phyloP scores from a whole-genome alignment of 768 basidiomycete genomes.

The Rhodocollybia butyracea region DNA sequence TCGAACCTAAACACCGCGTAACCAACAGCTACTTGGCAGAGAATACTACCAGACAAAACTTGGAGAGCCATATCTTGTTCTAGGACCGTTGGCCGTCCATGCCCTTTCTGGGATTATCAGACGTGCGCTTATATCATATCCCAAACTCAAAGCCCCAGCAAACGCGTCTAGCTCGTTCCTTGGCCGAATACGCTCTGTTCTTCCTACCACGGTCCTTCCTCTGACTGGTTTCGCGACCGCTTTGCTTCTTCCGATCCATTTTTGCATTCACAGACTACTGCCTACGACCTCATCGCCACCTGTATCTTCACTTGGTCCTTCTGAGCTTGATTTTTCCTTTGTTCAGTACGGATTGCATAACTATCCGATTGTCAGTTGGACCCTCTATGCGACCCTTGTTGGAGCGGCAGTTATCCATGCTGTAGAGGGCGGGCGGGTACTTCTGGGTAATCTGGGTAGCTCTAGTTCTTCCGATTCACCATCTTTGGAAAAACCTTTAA shows the following conservation, averaged over 20 bases:
- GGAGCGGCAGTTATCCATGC: conserved; percentile 55
- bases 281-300: conserved; percentile 46
- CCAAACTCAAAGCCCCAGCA: conserved; percentile 23
- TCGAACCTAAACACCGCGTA: neutral
- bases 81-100: conserved; percentile 67
- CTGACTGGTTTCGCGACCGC: conserved; percentile 62
- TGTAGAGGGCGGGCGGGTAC: conserved; percentile 49
- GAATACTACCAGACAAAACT: conserved; percentile 81
- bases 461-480: conserved; percentile 20
- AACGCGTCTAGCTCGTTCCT: conserved; percentile 22
- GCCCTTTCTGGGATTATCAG: conserved; percentile 54
- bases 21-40: conserved; percentile 67
- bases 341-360: conserved; percentile 66
- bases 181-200: neutral
- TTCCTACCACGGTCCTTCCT: conserved; percentile 36
- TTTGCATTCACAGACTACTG: conserved; percentile 59
- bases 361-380: conserved; percentile 62
- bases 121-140: conserved; percentile 45
- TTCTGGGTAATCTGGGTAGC: conserved; percentile 42
- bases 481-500: neutral
- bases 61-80: conserved; percentile 65
- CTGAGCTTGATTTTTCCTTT: conserved; percentile 81
- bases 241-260: conserved; percentile 66
- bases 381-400: conserved; percentile 63
- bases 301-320: conserved; percentile 60